Base-by-base conservation (phyloP, 148 eudicot species). In the Chenopodium suecicum region DNA sequence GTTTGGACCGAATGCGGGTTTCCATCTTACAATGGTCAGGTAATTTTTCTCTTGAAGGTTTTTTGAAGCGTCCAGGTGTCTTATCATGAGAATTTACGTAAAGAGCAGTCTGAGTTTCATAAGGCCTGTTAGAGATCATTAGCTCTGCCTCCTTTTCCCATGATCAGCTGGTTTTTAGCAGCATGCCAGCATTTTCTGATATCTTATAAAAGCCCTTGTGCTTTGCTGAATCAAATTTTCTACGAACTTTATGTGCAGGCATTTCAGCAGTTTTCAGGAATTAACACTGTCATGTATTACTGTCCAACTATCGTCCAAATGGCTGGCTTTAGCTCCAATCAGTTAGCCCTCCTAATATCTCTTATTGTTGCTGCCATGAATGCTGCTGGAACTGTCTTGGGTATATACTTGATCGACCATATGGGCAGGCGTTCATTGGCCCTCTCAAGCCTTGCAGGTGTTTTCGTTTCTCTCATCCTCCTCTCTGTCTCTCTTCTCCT, bases 271-370 rank as follows among this genome's bases (percentile, higher is more conserved):
- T 91, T 95, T 81, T 91, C 95, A 0, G 98, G 98, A 9, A 95
- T 95, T 82, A 94, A 94, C 86, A 94, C 98, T 0, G 98, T 94
- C 9, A 94, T 94, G 98, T 94, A 94, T 79, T 94, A 94, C 87
- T 90, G 98, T 87, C 97, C 98, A 74, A 93, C 98, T 13, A 95
- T 95, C 0, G 97, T 94, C 76, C 98, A 94, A 78, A 90, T 94
- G 98, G 98, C 98, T 4, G 98, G 98, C 41, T 94, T 94, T 87
- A 76, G 70, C 22, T 93, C 97, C 63, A 94, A 94, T 81, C 92
- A 91, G 74, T 83, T 93, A 46, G 98, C 98, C 22, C 94, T 94
- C 72, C 92, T 93, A 79, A 87, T 94, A n/a, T 94, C 98, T 32
- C 90, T 94, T 34, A 85, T 91, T 4, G 89, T 94, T 14, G 98